Conservation (phyloP, 2,329 filamentous ascomycete species). For the Cladosporium sp. region DNA sequence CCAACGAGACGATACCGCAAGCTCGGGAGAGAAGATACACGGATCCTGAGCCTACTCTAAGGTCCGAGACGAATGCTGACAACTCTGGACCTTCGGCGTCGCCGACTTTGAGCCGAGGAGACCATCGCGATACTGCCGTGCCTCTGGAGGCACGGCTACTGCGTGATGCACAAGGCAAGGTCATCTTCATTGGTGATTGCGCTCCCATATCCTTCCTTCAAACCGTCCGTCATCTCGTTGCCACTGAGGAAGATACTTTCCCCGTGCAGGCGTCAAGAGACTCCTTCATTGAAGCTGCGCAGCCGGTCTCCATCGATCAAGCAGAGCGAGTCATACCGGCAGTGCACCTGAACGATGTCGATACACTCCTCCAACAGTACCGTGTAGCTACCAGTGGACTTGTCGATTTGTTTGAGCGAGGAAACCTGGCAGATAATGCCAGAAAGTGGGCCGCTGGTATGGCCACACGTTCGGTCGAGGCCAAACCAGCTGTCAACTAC, state of each 20-base stretch:
- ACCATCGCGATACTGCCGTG: conserved; percentile 42
- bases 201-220: conserved; percentile 55
- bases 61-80: neutral
- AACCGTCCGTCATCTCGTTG: conserved; percentile 53
- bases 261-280: conserved; percentile 24
- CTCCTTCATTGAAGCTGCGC: conserved; percentile 27
- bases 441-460: conserved; percentile 29
- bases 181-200: conserved; percentile 57
- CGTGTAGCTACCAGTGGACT: conserved; percentile 50
- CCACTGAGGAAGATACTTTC: conserved; percentile 43
- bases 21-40: neutral
- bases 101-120: conserved; percentile 24
- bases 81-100: conserved; percentile 18
- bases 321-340: conserved; percentile 32
- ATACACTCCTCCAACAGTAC: conserved; percentile 45
- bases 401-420: conserved; percentile 50
- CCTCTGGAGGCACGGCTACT: conserved; percentile 49
- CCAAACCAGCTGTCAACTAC: conserved; percentile 51
- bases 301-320: conserved; percentile 20
- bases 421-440: conserved; percentile 33
- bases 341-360: conserved; percentile 42
- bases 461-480: conserved; percentile 35
- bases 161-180: conserved; percentile 54
- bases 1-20: neutral
- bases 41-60: neutral